Evolutionary conservation across 768 basidiomycete species (phyloP).

Genomic region (Leccinum broughii): DNA sequence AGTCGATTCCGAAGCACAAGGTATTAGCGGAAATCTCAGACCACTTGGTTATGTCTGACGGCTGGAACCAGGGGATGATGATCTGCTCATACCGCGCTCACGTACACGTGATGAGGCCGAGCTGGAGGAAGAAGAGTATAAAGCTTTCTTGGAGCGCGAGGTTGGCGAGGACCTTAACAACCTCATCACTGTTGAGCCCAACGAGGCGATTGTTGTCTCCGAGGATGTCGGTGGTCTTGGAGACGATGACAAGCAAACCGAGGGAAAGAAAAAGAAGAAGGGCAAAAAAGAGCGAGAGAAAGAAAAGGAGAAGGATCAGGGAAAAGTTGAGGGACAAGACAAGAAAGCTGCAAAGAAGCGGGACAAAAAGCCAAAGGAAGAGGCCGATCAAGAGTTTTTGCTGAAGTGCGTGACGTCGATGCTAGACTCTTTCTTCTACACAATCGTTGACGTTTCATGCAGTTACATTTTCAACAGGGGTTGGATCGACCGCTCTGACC

Average conservation of each 20-base stretch:
- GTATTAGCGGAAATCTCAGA: constrained; percentile 5
- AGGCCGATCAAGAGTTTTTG: constrained; percentile 83
- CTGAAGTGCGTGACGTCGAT: constrained; percentile 64
- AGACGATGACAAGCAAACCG: constrained; percentile 27
- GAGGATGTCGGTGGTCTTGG: constrained; percentile 31
- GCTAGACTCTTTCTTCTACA: neutral
- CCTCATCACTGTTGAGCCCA: constrained; percentile 57
- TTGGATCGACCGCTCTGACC: constrained; percentile 83
- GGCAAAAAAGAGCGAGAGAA: constrained; percentile 34
- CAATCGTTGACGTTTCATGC: constrained; percentile 4
- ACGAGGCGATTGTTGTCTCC: constrained; percentile 13
- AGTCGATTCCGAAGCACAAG: constrained; percentile 17
- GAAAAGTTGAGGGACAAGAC: constrained; percentile 18
- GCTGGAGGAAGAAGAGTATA: constrained; percentile 83
- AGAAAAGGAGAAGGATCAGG: constrained; percentile 32
- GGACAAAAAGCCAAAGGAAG: constrained; percentile 46
- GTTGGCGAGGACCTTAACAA: constrained; percentile 74
- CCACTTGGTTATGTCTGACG: neutral
- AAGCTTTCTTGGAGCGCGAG: constrained; percentile 74
- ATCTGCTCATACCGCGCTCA: constrained; percentile 69
- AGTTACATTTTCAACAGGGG: constrained; percentile 98
- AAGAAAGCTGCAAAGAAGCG: constrained; percentile 23
- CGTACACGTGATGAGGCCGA: constrained; percentile 78
- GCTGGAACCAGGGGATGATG: constrained; percentile 49
- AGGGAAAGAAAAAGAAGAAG: constrained; percentile 37